Conservation (phyloP, 495 filamentous ascomycete species). For the Podospora pseudopauciseta region DNA sequence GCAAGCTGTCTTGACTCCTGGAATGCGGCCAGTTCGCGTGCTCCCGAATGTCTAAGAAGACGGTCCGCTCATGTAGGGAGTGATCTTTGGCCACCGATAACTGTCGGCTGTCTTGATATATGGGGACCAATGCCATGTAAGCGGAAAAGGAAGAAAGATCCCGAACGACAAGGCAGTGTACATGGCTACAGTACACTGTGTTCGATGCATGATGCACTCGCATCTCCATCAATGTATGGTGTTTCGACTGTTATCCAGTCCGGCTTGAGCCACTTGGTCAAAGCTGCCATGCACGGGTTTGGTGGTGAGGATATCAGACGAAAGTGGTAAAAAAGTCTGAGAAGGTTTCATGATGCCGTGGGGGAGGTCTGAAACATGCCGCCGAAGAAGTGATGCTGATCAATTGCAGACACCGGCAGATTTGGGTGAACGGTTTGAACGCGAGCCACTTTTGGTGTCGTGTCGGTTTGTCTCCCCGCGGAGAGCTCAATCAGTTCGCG, state of each 20-base stretch:
- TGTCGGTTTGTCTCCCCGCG: conserved; percentile 5
- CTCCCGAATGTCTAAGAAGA: conserved; percentile 3
- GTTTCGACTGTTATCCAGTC: not conserved
- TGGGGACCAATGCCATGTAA: not conserved
- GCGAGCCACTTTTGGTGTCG: not conserved
- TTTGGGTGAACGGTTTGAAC: not conserved
- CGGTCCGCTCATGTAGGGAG: not conserved
- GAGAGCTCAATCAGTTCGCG: conserved; percentile 2
- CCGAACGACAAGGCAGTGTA: not conserved
- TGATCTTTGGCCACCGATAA: not conserved
- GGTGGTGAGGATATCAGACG: not conserved
- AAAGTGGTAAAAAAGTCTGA: not conserved
- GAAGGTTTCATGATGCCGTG: conserved; percentile 11
- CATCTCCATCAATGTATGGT: not conserved
- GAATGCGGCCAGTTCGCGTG: conserved; percentile 12
- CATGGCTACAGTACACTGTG: conserved; percentile 3
- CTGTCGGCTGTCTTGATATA: not conserved
- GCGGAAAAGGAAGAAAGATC: not conserved
- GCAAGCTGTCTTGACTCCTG: not conserved
- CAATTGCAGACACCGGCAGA: conserved; percentile 5
- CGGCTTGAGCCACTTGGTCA: not conserved
- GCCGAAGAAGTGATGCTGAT: conserved; percentile 5
- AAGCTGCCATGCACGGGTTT: not conserved
- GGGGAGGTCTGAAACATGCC: conserved; percentile 1
- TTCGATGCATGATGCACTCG: not conserved